Evolutionary conservation across 345 rosid genomes (phyloP).

Genomic region (Odontarrhena argentea): DNA sequence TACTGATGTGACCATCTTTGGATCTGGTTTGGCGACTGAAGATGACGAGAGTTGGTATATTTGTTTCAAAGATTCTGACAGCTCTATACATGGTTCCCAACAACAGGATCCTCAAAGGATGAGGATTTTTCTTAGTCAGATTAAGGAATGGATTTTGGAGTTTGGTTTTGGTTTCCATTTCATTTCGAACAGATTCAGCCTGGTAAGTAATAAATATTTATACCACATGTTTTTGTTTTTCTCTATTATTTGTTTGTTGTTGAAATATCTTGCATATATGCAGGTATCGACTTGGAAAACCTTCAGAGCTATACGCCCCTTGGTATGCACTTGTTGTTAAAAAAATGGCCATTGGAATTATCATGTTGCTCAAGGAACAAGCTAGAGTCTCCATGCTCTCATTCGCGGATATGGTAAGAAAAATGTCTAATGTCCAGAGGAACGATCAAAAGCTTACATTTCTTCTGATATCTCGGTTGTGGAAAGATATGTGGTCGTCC

Average conservation of each 20-base stretch:
- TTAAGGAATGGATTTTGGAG: slow-evolving; percentile 93
- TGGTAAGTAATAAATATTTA: slow-evolving; percentile 50
- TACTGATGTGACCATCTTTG: slow-evolving; percentile 73
- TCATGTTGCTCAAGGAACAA: slow-evolving; percentile 63
- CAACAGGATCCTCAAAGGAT: slow-evolving; percentile 46
- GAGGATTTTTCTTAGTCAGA: slow-evolving; percentile 61
- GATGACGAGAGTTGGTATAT: slow-evolving; percentile 65
- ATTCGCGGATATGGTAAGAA: slow-evolving; percentile 56
- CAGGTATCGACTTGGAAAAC: slow-evolving; percentile 93
- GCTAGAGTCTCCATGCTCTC: slow-evolving; percentile 61
- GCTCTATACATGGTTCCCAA: slow-evolving; percentile 44
- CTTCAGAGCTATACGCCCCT: slow-evolving; percentile 75
- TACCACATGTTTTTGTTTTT: neutral
- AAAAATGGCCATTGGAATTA: slow-evolving; percentile 70
- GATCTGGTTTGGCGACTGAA: slow-evolving; percentile 67
- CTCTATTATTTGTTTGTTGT: neutral
- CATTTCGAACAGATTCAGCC: slow-evolving; percentile 75
- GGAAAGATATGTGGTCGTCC: slow-evolving; percentile 76
- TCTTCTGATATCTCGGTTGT: slow-evolving; percentile 62
- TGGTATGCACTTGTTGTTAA: slow-evolving; percentile 74
- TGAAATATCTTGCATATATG: slow-evolving; percentile 15
- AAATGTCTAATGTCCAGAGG: slow-evolving; percentile 52
- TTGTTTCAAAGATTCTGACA: slow-evolving; percentile 48
- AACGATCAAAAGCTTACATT: slow-evolving; percentile 54
- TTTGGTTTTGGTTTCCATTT: slow-evolving; percentile 62